Evolutionary conservation across 352 stramenopile species (phyloP).

Genomic region (Phytophthora litchii): DNA sequence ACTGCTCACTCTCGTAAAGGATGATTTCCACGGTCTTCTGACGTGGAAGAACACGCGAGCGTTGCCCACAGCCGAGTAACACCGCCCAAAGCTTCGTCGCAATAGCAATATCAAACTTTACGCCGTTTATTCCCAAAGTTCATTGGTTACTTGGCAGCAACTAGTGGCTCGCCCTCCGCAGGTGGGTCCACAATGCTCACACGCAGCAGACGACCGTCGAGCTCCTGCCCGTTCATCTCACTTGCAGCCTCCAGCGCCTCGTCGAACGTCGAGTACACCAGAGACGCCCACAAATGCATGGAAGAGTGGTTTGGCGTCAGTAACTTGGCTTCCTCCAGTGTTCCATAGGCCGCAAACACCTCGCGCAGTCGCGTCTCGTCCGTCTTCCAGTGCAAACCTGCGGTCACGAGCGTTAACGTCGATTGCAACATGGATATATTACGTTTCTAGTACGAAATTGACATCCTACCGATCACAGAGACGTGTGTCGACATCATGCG

Average conservation of each 20-base stretch:
- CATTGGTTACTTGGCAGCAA: constrained; percentile 12
- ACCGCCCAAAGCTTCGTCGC: neutral
- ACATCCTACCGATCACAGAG: constrained; percentile 54
- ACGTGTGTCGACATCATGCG: constrained; percentile 55
- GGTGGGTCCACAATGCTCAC: constrained; percentile 77
- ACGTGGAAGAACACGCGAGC: constrained; percentile 82
- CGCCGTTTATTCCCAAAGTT: constrained; percentile 3
- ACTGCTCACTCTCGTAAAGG: constrained; percentile 68
- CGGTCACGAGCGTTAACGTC: constrained; percentile 4
- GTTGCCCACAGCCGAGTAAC: constrained; percentile 53
- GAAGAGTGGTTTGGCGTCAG: constrained; percentile 63
- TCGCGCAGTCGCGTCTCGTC: constrained; percentile 71
- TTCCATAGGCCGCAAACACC: constrained; percentile 59
- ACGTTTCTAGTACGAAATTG: neutral
- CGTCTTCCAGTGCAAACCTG: constrained; percentile 86
- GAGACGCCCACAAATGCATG: constrained; percentile 63
- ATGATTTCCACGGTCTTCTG: constrained; percentile 70
- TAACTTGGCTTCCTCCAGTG: constrained; percentile 61
- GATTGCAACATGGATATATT: constrained; percentile 15
- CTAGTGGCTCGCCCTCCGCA: constrained; percentile 6
- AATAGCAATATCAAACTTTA: constrained; percentile 15
- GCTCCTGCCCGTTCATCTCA: constrained; percentile 85
- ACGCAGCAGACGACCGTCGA: constrained; percentile 76
- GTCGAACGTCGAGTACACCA: constrained; percentile 74
- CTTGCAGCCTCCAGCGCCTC: constrained; percentile 70